A percentile compares a stretch with the other conserved stretches of the same genome.
These are phyloP conservation scores for Euphorbia celastroides DNA, from an alignment of 441 rosid species.

Conservation along the genomic window DNA sequence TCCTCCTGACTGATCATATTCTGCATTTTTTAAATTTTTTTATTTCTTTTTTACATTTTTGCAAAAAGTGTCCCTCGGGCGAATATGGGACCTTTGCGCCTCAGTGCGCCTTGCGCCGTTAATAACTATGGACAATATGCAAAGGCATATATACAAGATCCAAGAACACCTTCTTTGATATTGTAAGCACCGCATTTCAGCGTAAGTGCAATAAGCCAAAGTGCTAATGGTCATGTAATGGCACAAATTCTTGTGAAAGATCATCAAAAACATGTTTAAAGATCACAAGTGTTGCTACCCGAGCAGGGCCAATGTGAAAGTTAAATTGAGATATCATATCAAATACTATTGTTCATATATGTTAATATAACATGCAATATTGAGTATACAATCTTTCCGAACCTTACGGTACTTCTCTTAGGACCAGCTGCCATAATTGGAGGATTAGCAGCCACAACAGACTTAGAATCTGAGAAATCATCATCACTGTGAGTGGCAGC, in stretches of 20 bases:
- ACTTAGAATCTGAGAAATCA: slow-evolving; percentile 53
- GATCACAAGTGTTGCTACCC: neutral
- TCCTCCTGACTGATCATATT: too few relatives aligned
- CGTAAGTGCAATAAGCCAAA: neutral
- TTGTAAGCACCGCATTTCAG: neutral
- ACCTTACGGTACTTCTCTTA: slow-evolving; percentile 73
- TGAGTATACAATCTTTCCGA: slow-evolving; percentile 14
- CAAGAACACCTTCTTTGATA: too few relatives aligned
- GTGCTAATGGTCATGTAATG: neutral
- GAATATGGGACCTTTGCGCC: too few relatives aligned
- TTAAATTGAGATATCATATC: neutral
- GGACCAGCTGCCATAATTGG: slow-evolving; percentile 40
- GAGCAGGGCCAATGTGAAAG: neutral
- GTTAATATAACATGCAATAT: neutral
- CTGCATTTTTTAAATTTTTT: too few relatives aligned
- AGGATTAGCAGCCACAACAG: slow-evolving; percentile 35
- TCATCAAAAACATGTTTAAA: neutral
- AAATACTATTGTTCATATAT: neutral
- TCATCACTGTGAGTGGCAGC: slow-evolving; percentile 59
- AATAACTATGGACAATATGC: too few relatives aligned
- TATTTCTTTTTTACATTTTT: too few relatives aligned
- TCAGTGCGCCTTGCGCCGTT: too few relatives aligned
- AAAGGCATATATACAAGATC: too few relatives aligned
- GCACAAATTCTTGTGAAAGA: neutral
- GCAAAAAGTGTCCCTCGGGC: too few relatives aligned